phyloP scores from a whole-genome alignment of 306 rosid species.

The Gleditsia sinensis region DNA sequence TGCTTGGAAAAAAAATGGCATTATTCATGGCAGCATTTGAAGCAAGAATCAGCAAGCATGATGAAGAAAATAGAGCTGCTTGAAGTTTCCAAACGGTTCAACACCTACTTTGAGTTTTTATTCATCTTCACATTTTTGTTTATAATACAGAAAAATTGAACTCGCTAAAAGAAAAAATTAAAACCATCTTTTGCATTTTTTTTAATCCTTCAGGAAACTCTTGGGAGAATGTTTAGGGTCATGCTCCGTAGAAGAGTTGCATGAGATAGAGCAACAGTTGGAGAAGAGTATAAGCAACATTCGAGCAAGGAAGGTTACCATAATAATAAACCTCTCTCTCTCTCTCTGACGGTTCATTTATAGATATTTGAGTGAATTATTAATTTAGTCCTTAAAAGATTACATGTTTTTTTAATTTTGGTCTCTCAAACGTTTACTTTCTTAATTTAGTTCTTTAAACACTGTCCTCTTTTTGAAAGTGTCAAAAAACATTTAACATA shows the following conservation, averaged over 20 bases:
- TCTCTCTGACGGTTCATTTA: too few species aligned
- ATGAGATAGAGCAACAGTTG: slow-evolving; percentile 70
- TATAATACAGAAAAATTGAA: neutral
- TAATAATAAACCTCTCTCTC: neutral
- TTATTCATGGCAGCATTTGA: slow-evolving; percentile 37
- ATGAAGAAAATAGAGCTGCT: slow-evolving; percentile 77
- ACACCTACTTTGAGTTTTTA: neutral
- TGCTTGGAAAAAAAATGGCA: neutral
- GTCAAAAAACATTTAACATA: too few species aligned
- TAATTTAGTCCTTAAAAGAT: too few species aligned
- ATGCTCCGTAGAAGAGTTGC: slow-evolving; percentile 74
- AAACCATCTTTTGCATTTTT: neutral
- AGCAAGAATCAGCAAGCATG: slow-evolving; percentile 71
- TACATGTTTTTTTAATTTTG: too few species aligned
- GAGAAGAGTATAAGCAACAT: slow-evolving; percentile 69
- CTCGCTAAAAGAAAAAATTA: neutral
- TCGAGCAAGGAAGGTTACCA: slow-evolving; percentile 79
- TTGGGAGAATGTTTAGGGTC: slow-evolving; percentile 57
- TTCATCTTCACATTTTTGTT: neutral
- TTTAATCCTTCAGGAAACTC: slow-evolving; percentile 11
- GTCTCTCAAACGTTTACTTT: too few species aligned
- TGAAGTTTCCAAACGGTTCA: slow-evolving; percentile 81
- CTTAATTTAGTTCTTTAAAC: too few species aligned
- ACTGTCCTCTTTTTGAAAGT: too few species aligned
- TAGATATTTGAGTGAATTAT: too few species aligned